Evolutionary conservation across 257 asterid species (phyloP), one percentile per base, ranked within the genome.

Genomic region (Scutellaria baicalensis): DNA sequence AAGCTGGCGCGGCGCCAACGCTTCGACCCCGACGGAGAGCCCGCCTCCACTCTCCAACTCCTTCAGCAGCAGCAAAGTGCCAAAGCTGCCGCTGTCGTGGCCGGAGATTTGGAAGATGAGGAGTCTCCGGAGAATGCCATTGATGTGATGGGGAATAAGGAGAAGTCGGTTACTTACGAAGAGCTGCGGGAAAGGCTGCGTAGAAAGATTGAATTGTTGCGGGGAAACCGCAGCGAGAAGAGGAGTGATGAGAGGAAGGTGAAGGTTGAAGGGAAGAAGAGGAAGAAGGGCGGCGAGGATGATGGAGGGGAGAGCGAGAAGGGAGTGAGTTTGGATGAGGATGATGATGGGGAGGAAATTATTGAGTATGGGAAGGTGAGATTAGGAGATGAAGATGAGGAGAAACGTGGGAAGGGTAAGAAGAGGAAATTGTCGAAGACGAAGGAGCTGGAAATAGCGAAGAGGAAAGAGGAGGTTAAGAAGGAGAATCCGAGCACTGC

Each of bases 341-440:
- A 72, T 21, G 78, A 78, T 0, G 80, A 68, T 50, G 85, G 42
- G 23, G 82, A 77, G 80, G 92, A 73, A 70, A 77, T 74, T 9
- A 84, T 93, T 62, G 97, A 90, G 59, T 91, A 85, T 69, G 98
- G 98, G 58, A 91, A 91, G 51, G 87, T 93, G 56, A 84, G 60
- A 50, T 5, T 91, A 35, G 95, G 91, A 36, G 95, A 87, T 3
- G 92, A 89, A 38, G 88, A 84, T 12, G 87, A 75, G 56, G 79
- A 60, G 6, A 69, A 13, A 23, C 49, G 12, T 6, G 78, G 75
- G 54, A 75, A 66, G 75, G 81, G 52, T 63, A 84, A 85, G 84
- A 92, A 84, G 87, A 82, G 78, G 77, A 85, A 85, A 50, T 8
- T 89, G 63, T 74, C 94, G 0, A 90, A 88, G 75, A 77, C 61